These are phyloP conservation scores for Phytomonas sp. DNA, from an alignment of 208 protist genomes.

Conservation along the genomic window DNA sequence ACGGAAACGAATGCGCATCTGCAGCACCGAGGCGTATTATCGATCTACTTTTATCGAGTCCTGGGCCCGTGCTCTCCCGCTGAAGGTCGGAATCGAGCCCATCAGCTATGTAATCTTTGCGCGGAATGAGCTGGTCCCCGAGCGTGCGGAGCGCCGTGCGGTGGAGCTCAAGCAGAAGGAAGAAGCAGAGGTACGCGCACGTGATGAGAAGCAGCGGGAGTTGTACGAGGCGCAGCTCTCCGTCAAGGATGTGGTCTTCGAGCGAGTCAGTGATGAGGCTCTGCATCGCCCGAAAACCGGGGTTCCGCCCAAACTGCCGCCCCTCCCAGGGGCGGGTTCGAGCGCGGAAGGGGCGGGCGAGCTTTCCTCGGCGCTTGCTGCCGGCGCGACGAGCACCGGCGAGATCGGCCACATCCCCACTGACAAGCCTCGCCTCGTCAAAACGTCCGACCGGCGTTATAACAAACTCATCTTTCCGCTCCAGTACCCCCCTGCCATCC, in stretches of 20 bases:
- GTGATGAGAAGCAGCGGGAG: constrained; percentile 48
- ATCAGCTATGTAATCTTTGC: constrained; percentile 81
- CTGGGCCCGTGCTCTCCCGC: constrained; percentile 69
- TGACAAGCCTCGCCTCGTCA: constrained; percentile 39
- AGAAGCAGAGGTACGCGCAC: constrained; percentile 20
- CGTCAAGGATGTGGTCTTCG: constrained; percentile 82
- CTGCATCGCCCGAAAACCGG: constrained; percentile 61
- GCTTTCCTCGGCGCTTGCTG: constrained; percentile 7
- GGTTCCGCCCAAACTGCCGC: constrained; percentile 43
- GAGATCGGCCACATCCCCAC: constrained; percentile 67
- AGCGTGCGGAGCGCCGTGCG: constrained; percentile 55
- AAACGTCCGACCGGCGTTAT: constrained; percentile 40
- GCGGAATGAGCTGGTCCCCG: constrained; percentile 78
- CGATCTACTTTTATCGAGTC: constrained; percentile 79
- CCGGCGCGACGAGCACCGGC: constrained; percentile 33
- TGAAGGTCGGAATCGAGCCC: constrained; percentile 79
- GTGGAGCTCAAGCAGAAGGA: constrained; percentile 27
- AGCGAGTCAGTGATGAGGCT: constrained; percentile 78
- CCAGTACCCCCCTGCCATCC: constrained; percentile 60
- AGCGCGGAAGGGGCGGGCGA: not conserved
- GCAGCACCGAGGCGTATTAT: constrained; percentile 78
- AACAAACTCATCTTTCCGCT: constrained; percentile 76
- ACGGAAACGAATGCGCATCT: constrained; percentile 81
- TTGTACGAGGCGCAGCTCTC: constrained; percentile 56
- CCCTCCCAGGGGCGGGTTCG: not conserved